These are phyloP conservation scores for Pythium sp. DNA, from an alignment of 352 stramenopile genomes.

Conservation along the genomic window DNA sequence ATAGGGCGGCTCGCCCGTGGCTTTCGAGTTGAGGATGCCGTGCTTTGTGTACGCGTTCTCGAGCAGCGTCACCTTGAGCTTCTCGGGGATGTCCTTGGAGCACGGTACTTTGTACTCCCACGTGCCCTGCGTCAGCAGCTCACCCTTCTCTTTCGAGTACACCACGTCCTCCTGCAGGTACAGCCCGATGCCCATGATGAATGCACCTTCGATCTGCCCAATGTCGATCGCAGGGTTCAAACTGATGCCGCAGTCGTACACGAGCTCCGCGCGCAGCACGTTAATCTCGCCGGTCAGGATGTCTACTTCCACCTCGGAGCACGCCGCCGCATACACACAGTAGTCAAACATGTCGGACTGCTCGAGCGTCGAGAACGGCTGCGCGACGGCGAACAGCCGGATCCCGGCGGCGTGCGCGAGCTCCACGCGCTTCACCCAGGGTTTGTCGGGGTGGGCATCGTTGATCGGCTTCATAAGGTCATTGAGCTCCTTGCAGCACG, in stretches of 20 bases:
- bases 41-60: conserved; percentile 92
- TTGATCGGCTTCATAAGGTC: conserved; percentile 30
- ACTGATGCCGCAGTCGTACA: conserved; percentile 92
- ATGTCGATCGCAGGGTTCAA: conserved; percentile 98
- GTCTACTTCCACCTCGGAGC: conserved; percentile 94
- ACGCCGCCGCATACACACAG: conserved; percentile 93
- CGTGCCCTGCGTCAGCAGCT: conserved; percentile 92
- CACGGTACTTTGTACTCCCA: conserved; percentile 97
- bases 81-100: conserved; percentile 94
- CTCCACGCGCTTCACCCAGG: conserved; percentile 67
- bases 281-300: conserved; percentile 93
- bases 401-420: conserved; percentile 90
- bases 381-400: conserved; percentile 92
- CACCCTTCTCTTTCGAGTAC: conserved; percentile 89
- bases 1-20: conserved; percentile 94
- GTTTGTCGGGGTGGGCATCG: conserved; percentile 13
- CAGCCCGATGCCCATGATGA: conserved; percentile 95
- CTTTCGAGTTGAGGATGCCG: conserved; percentile 95
- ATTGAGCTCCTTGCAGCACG: conserved; percentile 45
- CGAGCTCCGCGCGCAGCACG: conserved; percentile 75
- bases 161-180: conserved; percentile 93
- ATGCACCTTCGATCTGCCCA: conserved; percentile 97
- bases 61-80: conserved; percentile 95
- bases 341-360: conserved; percentile 92
- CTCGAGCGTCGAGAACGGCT: conserved; percentile 86